Percentiles rank a stretch among this genome's conserved stretches.
phyloP scores from a whole-genome alignment of 345 rosid genomes.

The Eucalyptus leucophloia region DNA sequence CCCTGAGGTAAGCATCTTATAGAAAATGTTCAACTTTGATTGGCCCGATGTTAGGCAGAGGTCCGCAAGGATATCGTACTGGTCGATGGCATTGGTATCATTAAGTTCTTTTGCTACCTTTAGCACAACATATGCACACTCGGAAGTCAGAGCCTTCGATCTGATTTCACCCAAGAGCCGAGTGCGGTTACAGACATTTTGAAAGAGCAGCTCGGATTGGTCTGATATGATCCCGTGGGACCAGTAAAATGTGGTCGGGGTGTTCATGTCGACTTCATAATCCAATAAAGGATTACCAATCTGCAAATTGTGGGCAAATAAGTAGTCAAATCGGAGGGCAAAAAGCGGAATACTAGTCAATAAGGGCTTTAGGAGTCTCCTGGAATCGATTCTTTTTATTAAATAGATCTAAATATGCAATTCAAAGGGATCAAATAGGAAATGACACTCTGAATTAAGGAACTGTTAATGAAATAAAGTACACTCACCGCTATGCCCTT shows the following conservation, averaged over 20 bases:
- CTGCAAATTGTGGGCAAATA: not conserved
- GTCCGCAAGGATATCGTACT: conserved; percentile 19
- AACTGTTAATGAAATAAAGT: not conserved
- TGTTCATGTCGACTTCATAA: conserved; percentile 10
- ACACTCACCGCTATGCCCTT: conserved; percentile 30
- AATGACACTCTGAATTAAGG: not conserved
- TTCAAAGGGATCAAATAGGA: not conserved
- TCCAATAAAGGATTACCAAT: conserved; percentile 32
- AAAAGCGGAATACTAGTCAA: not conserved
- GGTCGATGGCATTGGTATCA: not conserved
- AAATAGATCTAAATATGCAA: not conserved
- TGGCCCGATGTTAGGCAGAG: conserved; percentile 12
- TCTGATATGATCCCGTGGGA: conserved; percentile 39
- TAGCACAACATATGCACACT: not conserved
- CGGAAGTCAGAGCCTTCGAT: not conserved
- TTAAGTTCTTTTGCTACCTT: not conserved
- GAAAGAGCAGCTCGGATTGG: not conserved
- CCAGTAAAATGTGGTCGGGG: conserved; percentile 10
- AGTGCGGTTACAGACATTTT: conserved; percentile 8
- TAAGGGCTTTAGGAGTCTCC: not conserved
- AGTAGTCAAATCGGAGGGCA: not conserved
- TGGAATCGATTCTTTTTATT: not conserved
- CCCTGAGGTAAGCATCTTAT: not conserved
- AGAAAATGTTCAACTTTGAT: not conserved
- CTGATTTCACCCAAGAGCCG: not conserved